Conservation (phyloP, 108 stramenopile species). For the Cyclostephanos tholiformis region DNA sequence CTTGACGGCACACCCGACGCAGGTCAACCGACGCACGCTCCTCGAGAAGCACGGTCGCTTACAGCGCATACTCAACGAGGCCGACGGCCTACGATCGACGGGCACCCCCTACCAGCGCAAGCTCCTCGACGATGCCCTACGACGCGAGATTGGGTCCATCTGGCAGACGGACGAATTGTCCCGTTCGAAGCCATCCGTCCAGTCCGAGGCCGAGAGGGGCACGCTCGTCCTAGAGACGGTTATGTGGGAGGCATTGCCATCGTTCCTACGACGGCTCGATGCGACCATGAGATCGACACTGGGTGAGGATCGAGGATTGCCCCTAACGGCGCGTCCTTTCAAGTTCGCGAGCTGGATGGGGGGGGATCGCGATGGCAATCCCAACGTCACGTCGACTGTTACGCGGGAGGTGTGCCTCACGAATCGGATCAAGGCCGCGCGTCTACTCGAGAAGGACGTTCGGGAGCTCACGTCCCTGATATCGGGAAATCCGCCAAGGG, state of each 20-base stretch:
- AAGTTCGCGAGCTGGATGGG: constrained; percentile 98
- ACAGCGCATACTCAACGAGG: constrained; percentile 69
- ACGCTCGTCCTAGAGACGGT: constrained; percentile 94
- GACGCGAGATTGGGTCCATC: constrained; percentile 76
- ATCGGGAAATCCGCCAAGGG: constrained; percentile 52
- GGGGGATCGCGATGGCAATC: constrained; percentile 98
- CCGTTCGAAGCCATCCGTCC: constrained; percentile 90
- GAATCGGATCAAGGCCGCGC: constrained; percentile 86
- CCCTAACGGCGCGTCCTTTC: constrained; percentile 82
- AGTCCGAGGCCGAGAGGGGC: constrained; percentile 91
- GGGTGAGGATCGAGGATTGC: constrained; percentile 64
- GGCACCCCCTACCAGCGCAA: constrained; percentile 53
- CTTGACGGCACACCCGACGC: constrained; percentile 96
- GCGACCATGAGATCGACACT: constrained; percentile 65
- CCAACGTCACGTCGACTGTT: constrained; percentile 92
- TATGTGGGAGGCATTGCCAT: constrained; percentile 93
- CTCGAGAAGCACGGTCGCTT: constrained; percentile 81
- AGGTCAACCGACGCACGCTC: constrained; percentile 95
- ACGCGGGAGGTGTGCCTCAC: constrained; percentile 86
- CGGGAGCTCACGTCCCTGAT: constrained; percentile 58
- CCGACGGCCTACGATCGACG: constrained; percentile 57
- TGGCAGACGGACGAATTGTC: constrained; percentile 92
- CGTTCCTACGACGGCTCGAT: constrained; percentile 89
- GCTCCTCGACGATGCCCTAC: constrained; percentile 64
- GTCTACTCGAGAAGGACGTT: constrained; percentile 75